Evolutionary conservation across 1,284 basidiomycete genomes (phyloP).

Genomic region (Phylloporus sp.): DNA sequence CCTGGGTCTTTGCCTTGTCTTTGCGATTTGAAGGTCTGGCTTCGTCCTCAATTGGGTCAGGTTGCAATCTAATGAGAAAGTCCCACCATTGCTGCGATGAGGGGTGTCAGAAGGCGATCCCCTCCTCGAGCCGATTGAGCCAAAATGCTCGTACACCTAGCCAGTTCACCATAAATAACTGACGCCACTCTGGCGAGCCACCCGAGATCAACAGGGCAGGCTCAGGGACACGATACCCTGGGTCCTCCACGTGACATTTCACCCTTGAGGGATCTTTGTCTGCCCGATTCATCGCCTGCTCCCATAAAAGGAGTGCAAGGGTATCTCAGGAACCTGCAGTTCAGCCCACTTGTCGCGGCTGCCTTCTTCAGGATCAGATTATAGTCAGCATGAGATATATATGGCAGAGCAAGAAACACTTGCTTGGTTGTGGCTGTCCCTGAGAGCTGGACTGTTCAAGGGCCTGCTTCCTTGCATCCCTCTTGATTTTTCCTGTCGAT

Average conservation of each 20-base stretch:
- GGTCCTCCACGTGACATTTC: not conserved
- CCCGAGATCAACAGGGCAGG: conserved; percentile 10
- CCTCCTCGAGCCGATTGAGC: not conserved
- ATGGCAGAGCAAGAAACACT: not conserved
- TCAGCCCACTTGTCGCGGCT: conserved; percentile 15
- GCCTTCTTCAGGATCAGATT: not conserved
- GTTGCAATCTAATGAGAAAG: not conserved
- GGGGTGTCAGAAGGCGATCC: not conserved
- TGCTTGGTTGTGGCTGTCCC: not conserved
- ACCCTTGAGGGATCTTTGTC: conserved; percentile 3
- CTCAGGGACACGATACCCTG: conserved; percentile 14
- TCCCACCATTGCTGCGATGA: not conserved
- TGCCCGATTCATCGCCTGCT: not conserved
- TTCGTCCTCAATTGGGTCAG: not conserved
- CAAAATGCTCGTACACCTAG: not conserved
- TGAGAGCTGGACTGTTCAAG: not conserved
- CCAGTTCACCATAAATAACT: conserved; percentile 15
- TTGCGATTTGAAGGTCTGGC: not conserved
- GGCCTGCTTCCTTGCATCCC: no score
- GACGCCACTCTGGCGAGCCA: not conserved
- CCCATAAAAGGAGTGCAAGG: not conserved
- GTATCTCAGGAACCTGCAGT: not conserved
- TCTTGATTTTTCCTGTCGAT: no score
- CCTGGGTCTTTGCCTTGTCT: not conserved
- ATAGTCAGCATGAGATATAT: not conserved